Base-by-base conservation (phyloP, 495 filamentous ascomycete genomes). In the Aspergillus saccharolyticus region DNA sequence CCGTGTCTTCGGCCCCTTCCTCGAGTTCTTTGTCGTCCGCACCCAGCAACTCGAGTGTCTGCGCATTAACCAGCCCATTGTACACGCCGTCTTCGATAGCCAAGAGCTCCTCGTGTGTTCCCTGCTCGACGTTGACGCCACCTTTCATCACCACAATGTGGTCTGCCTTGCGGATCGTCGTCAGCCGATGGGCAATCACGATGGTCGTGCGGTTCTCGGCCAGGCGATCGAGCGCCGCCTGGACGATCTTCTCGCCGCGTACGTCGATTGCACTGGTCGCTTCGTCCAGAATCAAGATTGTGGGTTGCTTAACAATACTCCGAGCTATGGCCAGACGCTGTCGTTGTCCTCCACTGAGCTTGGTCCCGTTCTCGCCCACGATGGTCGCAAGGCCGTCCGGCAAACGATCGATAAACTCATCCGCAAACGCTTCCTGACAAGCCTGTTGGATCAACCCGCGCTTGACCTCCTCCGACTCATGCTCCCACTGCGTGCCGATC, bases 271-370 rank as follows among this genome's bases (percentile, higher is more conserved):
- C 74, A 53, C 70, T 75, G 0, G 79, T 81, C 0, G 71, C 72
- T 62, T 83, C 80, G 47, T 81, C 79, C 8, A 82, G 64, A 4
- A 96, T 75, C 5, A 96, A 77, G 64, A 96, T 87, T 64, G 86
- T 87, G 4, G 91, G 91, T 63, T 95, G 79, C n/a, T 80, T 85
- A 18, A 96, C 85, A 49, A 96, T 85, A 21, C 88, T 89, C 51
- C 91, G 80, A 2, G 91, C 90, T 18, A 89, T 73, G 4, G 84
- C 81, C 9, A 90, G 64, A 25, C 87, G 72, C 59, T 89, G 86
- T 18, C 79, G 77, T 56, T 90, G 64, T 54, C 76, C 64, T 49
- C 78, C 61, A 64, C 61, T 67, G 54, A 84, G 65, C 56, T 58
- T 63, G 20, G 57, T 61, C 1, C 66, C 74, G 6, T 56, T 46